Evolutionary conservation across 768 basidiomycete species (phyloP).

Genomic region (Suillus subluteus): DNA sequence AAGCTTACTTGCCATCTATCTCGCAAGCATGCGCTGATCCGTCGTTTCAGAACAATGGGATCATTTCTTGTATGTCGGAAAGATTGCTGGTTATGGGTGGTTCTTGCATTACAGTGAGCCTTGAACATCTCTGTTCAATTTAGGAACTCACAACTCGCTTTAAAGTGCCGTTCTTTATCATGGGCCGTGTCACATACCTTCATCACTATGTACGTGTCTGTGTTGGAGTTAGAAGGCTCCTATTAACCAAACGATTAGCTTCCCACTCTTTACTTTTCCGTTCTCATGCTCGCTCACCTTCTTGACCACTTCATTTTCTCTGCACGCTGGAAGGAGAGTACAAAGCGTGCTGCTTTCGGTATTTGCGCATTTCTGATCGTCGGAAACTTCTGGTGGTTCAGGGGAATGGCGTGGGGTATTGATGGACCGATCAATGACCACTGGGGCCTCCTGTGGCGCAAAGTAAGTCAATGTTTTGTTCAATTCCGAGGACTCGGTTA

Average conservation of each 20-base stretch:
- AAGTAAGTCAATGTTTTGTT: constrained; percentile 38
- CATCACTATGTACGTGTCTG: constrained; percentile 85
- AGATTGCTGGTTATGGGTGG: constrained; percentile 93
- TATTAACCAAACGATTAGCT: constrained; percentile 51
- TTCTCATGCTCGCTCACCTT: constrained; percentile 88
- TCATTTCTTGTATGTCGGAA: constrained; percentile 90
- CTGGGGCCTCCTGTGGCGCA: constrained; percentile 80
- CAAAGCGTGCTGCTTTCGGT: constrained; percentile 76
- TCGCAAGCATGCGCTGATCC: background rate
- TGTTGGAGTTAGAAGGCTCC: background rate
- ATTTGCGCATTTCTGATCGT: constrained; percentile 62
- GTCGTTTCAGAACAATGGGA: constrained; percentile 79
- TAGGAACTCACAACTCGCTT: constrained; percentile 6
- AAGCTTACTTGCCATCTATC: constrained; percentile 34
- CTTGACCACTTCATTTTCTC: constrained; percentile 94
- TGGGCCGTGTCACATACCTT: constrained; percentile 96
- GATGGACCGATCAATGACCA: constrained; percentile 85
- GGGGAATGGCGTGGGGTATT: constrained; percentile 85
- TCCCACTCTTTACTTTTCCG: constrained; percentile 95
- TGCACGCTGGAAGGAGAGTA: constrained; percentile 61
- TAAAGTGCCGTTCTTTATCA: constrained; percentile 93
- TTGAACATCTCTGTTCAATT: background rate
- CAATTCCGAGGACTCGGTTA: constrained; percentile 4
- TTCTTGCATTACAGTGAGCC: constrained; percentile 82
- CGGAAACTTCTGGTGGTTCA: constrained; percentile 95